Evolutionary conservation across 2,329 filamentous ascomycete species (phyloP).

Genomic region (Colletotrichum tropicicola): DNA sequence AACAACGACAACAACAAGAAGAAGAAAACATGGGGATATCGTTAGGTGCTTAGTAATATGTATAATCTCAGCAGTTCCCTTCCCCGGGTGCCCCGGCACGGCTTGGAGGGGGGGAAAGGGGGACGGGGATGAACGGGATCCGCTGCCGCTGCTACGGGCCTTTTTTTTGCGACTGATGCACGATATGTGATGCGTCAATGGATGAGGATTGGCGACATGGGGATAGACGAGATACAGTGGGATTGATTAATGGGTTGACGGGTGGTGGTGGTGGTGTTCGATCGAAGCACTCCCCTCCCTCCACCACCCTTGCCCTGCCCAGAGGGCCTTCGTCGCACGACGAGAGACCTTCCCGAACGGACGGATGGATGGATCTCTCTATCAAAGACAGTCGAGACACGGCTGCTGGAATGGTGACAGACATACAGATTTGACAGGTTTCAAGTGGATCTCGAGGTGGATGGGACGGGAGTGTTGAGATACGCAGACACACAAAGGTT

Average conservation of each 20-base stretch:
- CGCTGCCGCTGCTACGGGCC: background rate
- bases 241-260: background rate
- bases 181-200: too few species aligned
- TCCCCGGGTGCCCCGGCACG: background rate
- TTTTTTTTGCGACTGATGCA: too few species aligned
- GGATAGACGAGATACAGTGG: background rate
- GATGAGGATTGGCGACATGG: background rate
- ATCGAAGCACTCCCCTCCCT: background rate
- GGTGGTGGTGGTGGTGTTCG: background rate
- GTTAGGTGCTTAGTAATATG: background rate
- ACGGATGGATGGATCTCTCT: background rate
- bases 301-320: too few species aligned
- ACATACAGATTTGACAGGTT: constrained; percentile 14
- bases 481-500: background rate
- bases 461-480: background rate
- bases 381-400: background rate
- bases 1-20: too few species aligned
- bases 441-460: background rate
- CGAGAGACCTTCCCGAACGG: background rate
- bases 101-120: background rate
- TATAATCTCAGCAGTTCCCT: background rate
- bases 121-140: background rate
- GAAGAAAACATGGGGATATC: too few species aligned
- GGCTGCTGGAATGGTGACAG: background rate
- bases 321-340: too few species aligned